A percentile compares a stretch with the other conserved stretches of the same genome.
These are phyloP conservation scores for Candolleomyces eurysporus DNA, from an alignment of 768 basidiomycete species.

Conservation along the genomic window DNA sequence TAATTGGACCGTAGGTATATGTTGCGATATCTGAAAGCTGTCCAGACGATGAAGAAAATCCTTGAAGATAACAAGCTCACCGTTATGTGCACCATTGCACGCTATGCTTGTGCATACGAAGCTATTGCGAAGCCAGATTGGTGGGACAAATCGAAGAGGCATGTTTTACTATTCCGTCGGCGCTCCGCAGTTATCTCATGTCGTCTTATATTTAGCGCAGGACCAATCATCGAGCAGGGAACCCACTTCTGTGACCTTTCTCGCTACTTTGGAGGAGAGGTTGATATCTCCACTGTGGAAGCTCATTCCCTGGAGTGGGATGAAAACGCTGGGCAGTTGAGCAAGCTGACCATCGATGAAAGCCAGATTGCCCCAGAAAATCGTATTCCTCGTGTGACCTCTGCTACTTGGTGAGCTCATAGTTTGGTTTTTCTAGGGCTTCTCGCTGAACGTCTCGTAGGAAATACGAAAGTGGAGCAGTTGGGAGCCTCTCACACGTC, in stretches of 20 bases:
- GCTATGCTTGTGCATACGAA: conserved; percentile 89
- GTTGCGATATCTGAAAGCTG: conserved; percentile 90
- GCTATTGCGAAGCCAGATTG: conserved; percentile 79
- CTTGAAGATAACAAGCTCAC: conserved; percentile 91
- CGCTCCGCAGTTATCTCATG: conserved; percentile 5
- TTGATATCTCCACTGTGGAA: conserved; percentile 74
- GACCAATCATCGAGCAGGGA: conserved; percentile 86
- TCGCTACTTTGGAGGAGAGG: conserved; percentile 95
- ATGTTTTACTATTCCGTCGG: not conserved
- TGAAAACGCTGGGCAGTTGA: conserved; percentile 83
- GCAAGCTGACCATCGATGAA: conserved; percentile 83
- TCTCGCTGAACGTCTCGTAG: conserved; percentile 29
- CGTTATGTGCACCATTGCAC: conserved; percentile 94
- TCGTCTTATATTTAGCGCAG: conserved; percentile 45
- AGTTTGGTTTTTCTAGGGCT: not conserved
- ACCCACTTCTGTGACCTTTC: conserved; percentile 98
- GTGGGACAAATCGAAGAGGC: conserved; percentile 92
- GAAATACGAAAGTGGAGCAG: conserved; percentile 96
- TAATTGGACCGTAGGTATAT: conserved; percentile 60
- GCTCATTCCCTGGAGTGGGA: conserved; percentile 94
- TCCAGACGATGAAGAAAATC: conserved; percentile 96
- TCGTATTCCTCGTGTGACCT: conserved; percentile 90
- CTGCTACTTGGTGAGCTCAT: conserved; percentile 74
- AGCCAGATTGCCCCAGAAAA: conserved; percentile 79
- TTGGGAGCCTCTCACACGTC: conserved; percentile 88